Percentiles rank a stretch among this genome's conserved stretches.
Conservation (phyloP, 345 rosid species). For the Salix arbutifolia region DNA sequence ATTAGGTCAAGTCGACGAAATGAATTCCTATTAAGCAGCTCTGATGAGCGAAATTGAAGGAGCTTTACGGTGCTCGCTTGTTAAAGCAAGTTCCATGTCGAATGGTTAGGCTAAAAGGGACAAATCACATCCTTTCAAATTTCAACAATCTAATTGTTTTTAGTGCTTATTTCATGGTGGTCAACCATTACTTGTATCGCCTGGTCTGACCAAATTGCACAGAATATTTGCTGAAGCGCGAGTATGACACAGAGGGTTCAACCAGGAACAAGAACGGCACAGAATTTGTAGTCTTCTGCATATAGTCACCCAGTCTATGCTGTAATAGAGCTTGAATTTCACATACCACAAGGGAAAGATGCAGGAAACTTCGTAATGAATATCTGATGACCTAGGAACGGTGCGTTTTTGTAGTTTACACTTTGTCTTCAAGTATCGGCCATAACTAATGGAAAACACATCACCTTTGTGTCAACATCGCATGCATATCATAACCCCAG, state of each 20-base stretch:
- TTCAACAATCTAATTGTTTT: background rate
- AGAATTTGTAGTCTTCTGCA: background rate
- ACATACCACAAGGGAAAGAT: slow-evolving; percentile 23
- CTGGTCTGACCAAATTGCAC: background rate
- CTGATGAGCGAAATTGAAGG: background rate
- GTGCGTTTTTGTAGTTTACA: slow-evolving; percentile 7
- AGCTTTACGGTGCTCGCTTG: background rate
- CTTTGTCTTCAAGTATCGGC: slow-evolving; percentile 23
- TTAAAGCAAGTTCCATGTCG: background rate
- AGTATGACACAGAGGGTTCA: background rate
- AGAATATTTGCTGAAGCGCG: background rate
- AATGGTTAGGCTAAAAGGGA: background rate
- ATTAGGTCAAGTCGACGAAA: no score
- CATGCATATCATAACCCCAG: background rate
- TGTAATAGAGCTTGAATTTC: background rate
- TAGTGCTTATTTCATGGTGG: background rate
- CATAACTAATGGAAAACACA: slow-evolving; percentile 16
- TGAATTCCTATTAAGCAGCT: background rate
- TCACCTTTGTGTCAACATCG: slow-evolving; percentile 23
- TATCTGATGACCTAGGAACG: slow-evolving; percentile 12
- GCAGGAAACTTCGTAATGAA: slow-evolving; percentile 40
- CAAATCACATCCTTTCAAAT: background rate
- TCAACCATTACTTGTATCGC: background rate
- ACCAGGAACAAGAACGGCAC: background rate
- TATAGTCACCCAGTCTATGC: background rate